Conservation (phyloP, 2,329 filamentous ascomycete species). For the Exophiala xenobiotica region DNA sequence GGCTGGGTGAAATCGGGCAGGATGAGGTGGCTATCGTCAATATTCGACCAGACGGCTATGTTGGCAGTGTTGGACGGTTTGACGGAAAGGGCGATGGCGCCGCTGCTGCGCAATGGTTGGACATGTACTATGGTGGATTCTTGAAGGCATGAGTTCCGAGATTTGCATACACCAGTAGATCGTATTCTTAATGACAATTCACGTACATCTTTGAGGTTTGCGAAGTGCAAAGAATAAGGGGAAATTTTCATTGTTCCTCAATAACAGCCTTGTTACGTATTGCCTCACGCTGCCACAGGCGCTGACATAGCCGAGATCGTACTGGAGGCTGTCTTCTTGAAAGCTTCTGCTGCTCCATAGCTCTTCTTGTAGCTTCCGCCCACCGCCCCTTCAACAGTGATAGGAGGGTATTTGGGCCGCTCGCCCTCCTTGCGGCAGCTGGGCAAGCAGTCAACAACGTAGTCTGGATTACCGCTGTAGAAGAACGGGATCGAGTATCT, state of each 20-base stretch:
- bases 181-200: too few relatives aligned
- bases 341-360: slow-evolving; percentile 36
- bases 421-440: slow-evolving; percentile 41
- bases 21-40: slow-evolving; percentile 64
- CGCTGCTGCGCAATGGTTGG: slow-evolving; percentile 48
- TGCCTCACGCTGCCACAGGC: background rate
- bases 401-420: slow-evolving; percentile 41
- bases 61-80: slow-evolving; percentile 60
- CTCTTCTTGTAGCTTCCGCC: slow-evolving; percentile 43
- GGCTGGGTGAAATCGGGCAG: slow-evolving; percentile 60
- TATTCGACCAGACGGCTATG: slow-evolving; percentile 72
- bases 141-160: slow-evolving; percentile 36
- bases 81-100: slow-evolving; percentile 33
- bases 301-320: background rate
- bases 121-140: slow-evolving; percentile 53
- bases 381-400: slow-evolving; percentile 45
- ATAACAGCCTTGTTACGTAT: too few relatives aligned
- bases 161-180: too few relatives aligned
- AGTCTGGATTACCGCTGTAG: slow-evolving; percentile 41
- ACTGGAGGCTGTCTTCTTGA: slow-evolving; percentile 5
- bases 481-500: slow-evolving; percentile 34
- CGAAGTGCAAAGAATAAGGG: too few relatives aligned
- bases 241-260: too few relatives aligned
- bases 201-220: too few relatives aligned
- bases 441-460: slow-evolving; percentile 44